Conservation (phyloP, 106 monocot genomes). For the Dactylorhiza incarnata region DNA sequence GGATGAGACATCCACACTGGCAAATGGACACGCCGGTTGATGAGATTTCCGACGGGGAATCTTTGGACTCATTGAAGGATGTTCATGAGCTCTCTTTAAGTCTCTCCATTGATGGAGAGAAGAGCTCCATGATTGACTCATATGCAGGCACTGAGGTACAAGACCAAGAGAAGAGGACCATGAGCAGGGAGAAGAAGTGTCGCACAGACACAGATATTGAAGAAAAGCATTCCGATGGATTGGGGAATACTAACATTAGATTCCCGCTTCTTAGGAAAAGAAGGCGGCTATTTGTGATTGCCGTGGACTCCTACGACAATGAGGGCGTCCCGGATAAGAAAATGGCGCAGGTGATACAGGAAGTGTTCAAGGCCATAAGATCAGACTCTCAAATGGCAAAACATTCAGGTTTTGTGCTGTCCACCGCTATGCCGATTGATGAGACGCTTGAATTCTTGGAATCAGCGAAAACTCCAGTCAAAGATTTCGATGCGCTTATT, state of each 20-base stretch:
- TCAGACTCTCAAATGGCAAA: constrained; percentile 42
- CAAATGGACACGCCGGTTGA: constrained; percentile 36
- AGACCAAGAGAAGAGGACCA: constrained; percentile 34
- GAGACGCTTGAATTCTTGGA: constrained; percentile 41
- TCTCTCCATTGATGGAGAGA: constrained; percentile 30
- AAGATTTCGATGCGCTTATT: constrained; percentile 55
- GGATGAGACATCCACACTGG: constrained; percentile 65
- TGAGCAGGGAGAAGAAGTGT: constrained; percentile 30
- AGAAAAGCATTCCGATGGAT: background rate
- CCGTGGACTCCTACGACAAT: constrained; percentile 37
- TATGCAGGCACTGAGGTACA: constrained; percentile 14
- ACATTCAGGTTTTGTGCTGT: constrained; percentile 42
- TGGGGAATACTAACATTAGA: background rate
- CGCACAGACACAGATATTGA: background rate
- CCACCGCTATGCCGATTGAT: constrained; percentile 41
- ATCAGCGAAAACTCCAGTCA: constrained; percentile 27
- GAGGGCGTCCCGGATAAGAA: constrained; percentile 28
- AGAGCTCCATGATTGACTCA: constrained; percentile 13
- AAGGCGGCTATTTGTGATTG: constrained; percentile 43
- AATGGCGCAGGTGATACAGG: constrained; percentile 37
- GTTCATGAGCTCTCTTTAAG: constrained; percentile 47
- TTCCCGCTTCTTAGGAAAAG: constrained; percentile 40
- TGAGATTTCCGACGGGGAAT: constrained; percentile 20
- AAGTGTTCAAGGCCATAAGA: constrained; percentile 25
- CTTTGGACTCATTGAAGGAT: constrained; percentile 52